Base-by-base conservation (phyloP, 345 rosid genomes). In the Gossypium arboreum region DNA sequence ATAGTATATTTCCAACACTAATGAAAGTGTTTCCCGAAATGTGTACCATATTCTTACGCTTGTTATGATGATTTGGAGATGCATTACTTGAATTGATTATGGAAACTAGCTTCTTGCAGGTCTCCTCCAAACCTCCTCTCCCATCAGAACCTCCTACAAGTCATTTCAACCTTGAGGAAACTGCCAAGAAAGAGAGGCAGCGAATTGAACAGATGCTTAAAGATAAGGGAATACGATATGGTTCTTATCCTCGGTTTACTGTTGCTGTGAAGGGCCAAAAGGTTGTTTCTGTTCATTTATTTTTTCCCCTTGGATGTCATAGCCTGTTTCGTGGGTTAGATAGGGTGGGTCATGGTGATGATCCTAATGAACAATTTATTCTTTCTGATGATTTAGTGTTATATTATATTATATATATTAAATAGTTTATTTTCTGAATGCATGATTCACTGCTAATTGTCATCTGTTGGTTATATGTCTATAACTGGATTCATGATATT, bases 181-280 rank as follows among this genome's bases (percentile, higher is more conserved):
- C 75, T 34, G 95, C 93, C 50, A 93, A 84, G 86, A 87, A 82
- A 79, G 98, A 90, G 80, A 87, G 91, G 43, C 73, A 55, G 59
- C 88, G 96, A 44, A 81, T 94, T 27, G 92, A 90, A 83, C 85
- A 88, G 62, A 79, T 71, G 27, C 85, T 94, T 75, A 80, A 54
- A 75, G 80, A 73, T 29, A 94, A 89, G 88, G 94, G 92, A 81
- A 34, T 82, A 64, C 81, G 44, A 16, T 12, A 71, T 73, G 90
- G 94, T 74, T 81, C 86, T 80, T 88, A 77, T 82, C 98, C 98
- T 34, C 86, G 84, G 59, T 91, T 91, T 69, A 83, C 82, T 54
- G 86, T 94, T 51, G 88, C 91, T 65, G 91, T 90, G 75, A 94
- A 90, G 83, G 98, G 98, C 73, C 97, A 89, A 87, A 92, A 90